A percentile compares a stretch with the other conserved stretches of the same genome.
Evolutionary conservation across 805 yeast species (phyloP).

Genomic region (Cyberlindnera euphorbiiphila): DNA sequence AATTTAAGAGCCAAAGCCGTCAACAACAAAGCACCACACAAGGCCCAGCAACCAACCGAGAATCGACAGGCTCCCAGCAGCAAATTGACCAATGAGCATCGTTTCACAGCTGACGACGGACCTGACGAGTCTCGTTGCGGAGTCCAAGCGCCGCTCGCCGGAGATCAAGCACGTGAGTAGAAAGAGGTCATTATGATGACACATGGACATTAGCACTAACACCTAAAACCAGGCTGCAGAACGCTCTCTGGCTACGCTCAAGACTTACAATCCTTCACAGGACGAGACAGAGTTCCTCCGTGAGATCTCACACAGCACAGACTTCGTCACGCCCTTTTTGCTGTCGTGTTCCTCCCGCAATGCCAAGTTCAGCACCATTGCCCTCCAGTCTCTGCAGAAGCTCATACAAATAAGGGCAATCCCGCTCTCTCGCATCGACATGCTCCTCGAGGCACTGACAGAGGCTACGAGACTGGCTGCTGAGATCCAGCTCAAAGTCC

Average conservation of each 20-base stretch:
- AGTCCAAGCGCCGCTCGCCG: conserved; percentile 64
- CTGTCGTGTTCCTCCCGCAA: conserved; percentile 71
- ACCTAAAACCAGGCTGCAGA: conserved; percentile 36
- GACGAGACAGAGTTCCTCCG: conserved; percentile 30
- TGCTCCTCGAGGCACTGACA: conserved; percentile 60
- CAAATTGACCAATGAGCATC: conserved; percentile 36
- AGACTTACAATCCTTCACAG: conserved; percentile 30
- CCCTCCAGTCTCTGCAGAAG: conserved; percentile 67
- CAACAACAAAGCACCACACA: too few species aligned
- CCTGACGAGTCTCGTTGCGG: conserved; percentile 55
- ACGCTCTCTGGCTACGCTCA: conserved; percentile 44
- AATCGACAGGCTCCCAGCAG: too few species aligned
- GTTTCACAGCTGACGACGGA: conserved; percentile 52
- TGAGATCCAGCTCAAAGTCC: conserved; percentile 80
- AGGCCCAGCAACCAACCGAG: too few species aligned
- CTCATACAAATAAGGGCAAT: conserved; percentile 53
- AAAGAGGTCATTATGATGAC: too few species aligned
- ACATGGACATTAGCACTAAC: neutral
- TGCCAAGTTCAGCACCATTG: conserved; percentile 65
- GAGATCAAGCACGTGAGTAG: conserved; percentile 57
- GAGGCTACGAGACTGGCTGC: conserved; percentile 73
- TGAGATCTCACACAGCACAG: conserved; percentile 42
- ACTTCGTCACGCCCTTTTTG: conserved; percentile 64
- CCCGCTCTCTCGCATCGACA: conserved; percentile 47
- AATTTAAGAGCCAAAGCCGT: neutral